phyloP scores from a whole-genome alignment of 148 eudicot genomes.

The Rheum nobile region DNA sequence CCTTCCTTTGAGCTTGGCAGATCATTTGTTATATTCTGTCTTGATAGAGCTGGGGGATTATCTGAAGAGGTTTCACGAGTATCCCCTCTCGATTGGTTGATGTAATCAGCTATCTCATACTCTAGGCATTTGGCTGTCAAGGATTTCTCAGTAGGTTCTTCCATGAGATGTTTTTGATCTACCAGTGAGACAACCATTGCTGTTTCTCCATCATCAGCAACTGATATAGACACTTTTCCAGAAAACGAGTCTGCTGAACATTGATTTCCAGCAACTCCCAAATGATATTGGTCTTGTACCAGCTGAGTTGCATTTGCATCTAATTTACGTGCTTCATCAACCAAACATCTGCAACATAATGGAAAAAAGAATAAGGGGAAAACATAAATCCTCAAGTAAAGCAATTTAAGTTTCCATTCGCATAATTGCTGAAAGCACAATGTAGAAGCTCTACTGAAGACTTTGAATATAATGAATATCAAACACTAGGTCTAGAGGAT shows the following conservation, averaged over 20 bases:
- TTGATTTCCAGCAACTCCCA: constrained; percentile 18
- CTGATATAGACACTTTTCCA: constrained; percentile 61
- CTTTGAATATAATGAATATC: background rate
- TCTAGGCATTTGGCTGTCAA: constrained; percentile 14
- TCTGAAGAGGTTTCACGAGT: constrained; percentile 15
- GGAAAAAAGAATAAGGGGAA: background rate
- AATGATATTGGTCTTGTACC: constrained; percentile 16
- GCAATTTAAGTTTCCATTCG: background rate
- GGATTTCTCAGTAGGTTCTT: constrained; percentile 19
- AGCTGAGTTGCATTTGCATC: constrained; percentile 18
- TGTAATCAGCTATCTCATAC: constrained; percentile 10
- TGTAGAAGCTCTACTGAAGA: background rate
- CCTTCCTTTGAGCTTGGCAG: constrained; percentile 17
- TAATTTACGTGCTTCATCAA: constrained; percentile 24
- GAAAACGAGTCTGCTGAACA: constrained; percentile 33
- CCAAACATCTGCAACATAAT: constrained; percentile 50
- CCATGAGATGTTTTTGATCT: constrained; percentile 25
- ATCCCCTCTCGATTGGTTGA: constrained; percentile 15
- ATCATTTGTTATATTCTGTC: constrained; percentile 12
- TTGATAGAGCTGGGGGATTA: constrained; percentile 17
- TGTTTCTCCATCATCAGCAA: constrained; percentile 97
- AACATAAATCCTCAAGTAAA: background rate
- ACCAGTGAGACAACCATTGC: constrained; percentile 82
- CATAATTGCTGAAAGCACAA: background rate
- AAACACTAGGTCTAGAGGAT: background rate